Evolutionary conservation across 2,329 filamentous ascomycete genomes (phyloP), one percentile per base, ranked within the genome.

Genomic region (Sclerotinia glacialis): DNA sequence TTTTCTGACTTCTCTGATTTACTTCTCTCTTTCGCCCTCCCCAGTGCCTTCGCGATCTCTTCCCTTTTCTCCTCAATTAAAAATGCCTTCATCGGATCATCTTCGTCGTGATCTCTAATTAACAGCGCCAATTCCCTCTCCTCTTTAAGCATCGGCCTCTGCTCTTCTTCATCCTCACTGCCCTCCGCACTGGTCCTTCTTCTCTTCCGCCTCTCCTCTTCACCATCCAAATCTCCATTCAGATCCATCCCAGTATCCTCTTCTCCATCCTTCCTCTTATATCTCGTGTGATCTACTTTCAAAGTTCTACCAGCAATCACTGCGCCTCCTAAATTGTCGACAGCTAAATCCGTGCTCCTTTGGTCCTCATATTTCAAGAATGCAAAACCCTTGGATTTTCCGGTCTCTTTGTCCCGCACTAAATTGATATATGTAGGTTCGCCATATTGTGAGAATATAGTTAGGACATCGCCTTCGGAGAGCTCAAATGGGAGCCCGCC

Each of bases 341-440:
- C 96, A 0, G 96, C 95, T 52, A 99, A 81, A 78, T 98, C 94
- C 69, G 92, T 96, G 79, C 93, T 97, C 72, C 94, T 85, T 81
- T 99, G 95, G 78, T 99, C 94, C 77, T 99, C 95, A 79, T 98
- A 99, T 77, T 99, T 99, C 67, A 99, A 84, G 84, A 96, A 99
- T 3, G 90, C 93, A 76, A 98, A 99, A 0, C 95, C 95, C 71
- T 90, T 90, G 69, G 91, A 96, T 79, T 97, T 97, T 69, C 95
- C 95, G 0, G 93, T 96, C 77, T 98, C 96, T 76, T 95, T 95
- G 82, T 99, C 95, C 75, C 95, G 92, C 58, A 90, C 88, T 16
- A 99, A 86, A 74, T 97, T 96, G 67, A 99, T 84, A 79, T 94
- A 96, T 3, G 93, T 91, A 2, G 96, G 96, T 76, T 98, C 94